phyloP scores from a whole-genome alignment of 768 basidiomycete genomes.

The Collybia sordida region DNA sequence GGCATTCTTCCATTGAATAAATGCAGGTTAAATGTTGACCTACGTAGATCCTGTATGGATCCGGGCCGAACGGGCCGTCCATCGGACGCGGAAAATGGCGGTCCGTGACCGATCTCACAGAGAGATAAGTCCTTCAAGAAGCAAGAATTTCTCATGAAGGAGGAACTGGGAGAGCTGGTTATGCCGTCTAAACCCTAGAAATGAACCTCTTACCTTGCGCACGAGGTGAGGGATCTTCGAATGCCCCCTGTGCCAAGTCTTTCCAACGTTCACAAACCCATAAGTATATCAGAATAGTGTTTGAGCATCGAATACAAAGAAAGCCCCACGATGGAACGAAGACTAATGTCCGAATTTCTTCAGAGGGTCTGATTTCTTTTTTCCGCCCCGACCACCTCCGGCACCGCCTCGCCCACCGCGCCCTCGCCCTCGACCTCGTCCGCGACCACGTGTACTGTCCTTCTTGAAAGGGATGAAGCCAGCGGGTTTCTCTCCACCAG shows the following conservation, averaged over 20 bases:
- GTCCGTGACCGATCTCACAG: not conserved
- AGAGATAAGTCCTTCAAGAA: not conserved
- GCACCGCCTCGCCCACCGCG: conserved; percentile 43
- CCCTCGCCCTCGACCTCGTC: conserved; percentile 56
- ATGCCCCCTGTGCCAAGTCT: too few species aligned
- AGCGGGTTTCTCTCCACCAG: conserved; percentile 31
- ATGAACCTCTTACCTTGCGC: too few species aligned
- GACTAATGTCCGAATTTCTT: conserved; percentile 63
- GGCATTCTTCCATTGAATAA: not conserved
- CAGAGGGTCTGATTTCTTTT: conserved; percentile 79
- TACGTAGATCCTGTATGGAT: not conserved
- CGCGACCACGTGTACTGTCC: conserved; percentile 43
- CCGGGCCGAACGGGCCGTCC: too few species aligned
- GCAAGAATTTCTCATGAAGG: not conserved
- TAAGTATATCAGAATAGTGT: too few species aligned
- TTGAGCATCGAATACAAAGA: too few species aligned
- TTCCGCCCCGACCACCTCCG: conserved; percentile 51
- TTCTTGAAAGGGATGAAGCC: conserved; percentile 80
- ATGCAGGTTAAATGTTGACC: not conserved
- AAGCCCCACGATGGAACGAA: not conserved
- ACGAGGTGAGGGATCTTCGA: too few species aligned
- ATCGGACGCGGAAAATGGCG: too few species aligned
- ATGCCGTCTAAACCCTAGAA: not conserved
- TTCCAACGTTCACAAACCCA: too few species aligned
- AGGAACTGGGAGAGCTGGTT: not conserved